Evolutionary conservation across 352 stramenopile species (phyloP), one percentile per base, ranked within the genome.

Genomic region (Paralagenidium karlingii): DNA sequence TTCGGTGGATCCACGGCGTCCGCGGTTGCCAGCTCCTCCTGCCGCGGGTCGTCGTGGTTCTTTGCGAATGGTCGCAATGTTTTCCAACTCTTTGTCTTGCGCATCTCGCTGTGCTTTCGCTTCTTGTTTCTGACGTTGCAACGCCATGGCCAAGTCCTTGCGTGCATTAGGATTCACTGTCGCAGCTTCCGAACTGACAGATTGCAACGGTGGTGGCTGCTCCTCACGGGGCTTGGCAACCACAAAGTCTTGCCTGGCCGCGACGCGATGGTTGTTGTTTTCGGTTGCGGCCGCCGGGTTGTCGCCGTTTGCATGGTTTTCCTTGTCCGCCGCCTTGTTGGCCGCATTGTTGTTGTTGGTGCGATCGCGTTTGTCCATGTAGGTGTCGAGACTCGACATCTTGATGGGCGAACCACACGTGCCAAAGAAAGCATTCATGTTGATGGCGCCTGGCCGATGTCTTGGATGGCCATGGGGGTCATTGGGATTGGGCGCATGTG

Each of bases 321-420:
- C 16, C 30, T 36, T 20, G 7, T 36, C 30, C 7, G 3, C 30
- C 16, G 22, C 3, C 22, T 36, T 36, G n/a, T n/a, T 11, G 19
- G 33, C 33, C 15, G 40, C 26, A 24, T 55, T 45, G 15, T 49
- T 30, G 5, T 44, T 50, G 11, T 16, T 25, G 24, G 25, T 38
- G n/a, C 38, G 19, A 11, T 33, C 34, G 27, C 49, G 53, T 43
- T 51, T 58, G 38, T 57, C 32, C 27, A 37, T 11, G n/a, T n/a
- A n/a, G n/a, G n/a, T n/a, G n/a, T 59, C 50, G 28, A 63, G 59
- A 43, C 37, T 53, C 15, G 52, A 58, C 64, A 81, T 80, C 44
- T 79, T 79, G 36, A 84, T 82, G 19, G 70, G 70, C 25, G 64
- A 82, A 3, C 70, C 70, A 21, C 82, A 66, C 0, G 70, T 82